Base-by-base conservation (phyloP, 2,329 filamentous ascomycete genomes). In the Aspergillus sp. region DNA sequence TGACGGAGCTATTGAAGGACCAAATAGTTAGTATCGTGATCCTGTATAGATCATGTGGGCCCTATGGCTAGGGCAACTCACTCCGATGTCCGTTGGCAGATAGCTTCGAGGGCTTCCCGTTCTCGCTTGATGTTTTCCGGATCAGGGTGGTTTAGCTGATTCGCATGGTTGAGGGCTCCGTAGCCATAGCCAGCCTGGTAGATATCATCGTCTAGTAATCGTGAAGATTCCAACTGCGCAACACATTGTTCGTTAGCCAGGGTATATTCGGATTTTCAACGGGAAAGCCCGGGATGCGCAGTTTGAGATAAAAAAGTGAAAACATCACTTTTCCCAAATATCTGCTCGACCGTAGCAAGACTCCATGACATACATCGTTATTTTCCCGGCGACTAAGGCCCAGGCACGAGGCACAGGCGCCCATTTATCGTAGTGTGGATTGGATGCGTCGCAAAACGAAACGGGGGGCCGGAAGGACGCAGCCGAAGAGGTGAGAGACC, bases 11-110 rank as follows among this genome's bases (percentile, higher is more conserved):
- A 38, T 40, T 34, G 42, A 38, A 13, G 28, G 19, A 27, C 2
- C 31, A n/a, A 37, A 8, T 19, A 40, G 19, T 11, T 29, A 37
- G 8, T 42, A n/a, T 11, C 34, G n/a, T n/a, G 30, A 5, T 27
- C 27, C 30, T 27, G 11, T 5, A 37, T 5, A 34, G 28, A 32
- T 19, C 19, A 36, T 7, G 8, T n/a, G 12, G 13, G 2, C 19
- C 19, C 19, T 19, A 2, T 19, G 19, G 19, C 19, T 19, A 19
- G 19, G 19, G 19, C 27, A 32, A 57, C 65, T 60, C 48, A 73
- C 70, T 73, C 70, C n/a, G 70, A 73, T 42, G 69, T 65, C 38
- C 66, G 60, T 50, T 72, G 70, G 51, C 70, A 72, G 48, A 73
- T 73, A 5, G 67, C 65, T 47, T 72, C 69, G 33, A 72, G 52